Base-by-base conservation (phyloP, 202 grass and related monocot genomes). In the Panicum virgatum region DNA sequence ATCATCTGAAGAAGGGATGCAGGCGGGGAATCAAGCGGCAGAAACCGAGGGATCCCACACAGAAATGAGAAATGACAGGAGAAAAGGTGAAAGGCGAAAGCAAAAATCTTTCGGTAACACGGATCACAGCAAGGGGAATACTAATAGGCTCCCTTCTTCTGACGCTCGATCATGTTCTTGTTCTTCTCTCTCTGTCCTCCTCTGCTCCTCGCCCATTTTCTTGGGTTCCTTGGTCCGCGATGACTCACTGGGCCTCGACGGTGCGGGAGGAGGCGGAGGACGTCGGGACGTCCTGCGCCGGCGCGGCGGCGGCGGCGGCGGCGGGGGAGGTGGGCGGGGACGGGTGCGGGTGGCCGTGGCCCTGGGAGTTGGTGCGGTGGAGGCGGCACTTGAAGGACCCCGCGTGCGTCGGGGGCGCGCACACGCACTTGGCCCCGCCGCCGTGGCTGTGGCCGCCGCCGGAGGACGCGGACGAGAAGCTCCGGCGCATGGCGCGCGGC, bases 361-460 rank as follows among this genome's bases (percentile, higher is more conserved):
- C 56, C 65, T 93, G 87, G 15, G 91, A 85, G 61, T 74, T 85
- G 61, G 87, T 59, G 57, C 91, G 85, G 87, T 97, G 94, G 89
- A 97, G 89, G 39, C 94, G 94, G 78, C 94, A 97, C 87, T 97
- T 97, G 83, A 97, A 94, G 0, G 94, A 92, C 7, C 92, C 86
- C 2, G 89, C 85, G 73, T 94, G 91, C 18, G 94, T 97, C 16
- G 94, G 60, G 51, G 94, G 94, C 1, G 94, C 94, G 54, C 91
- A 94, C 6, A 97, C 89, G 78, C 94, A 97, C 85, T 94, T 94
- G 20, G 12, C 80, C 25, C 67, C 87, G 39, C 77, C 80, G 80
- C 39, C 64, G 63, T 42, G 37, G 10, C 66, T 27, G 27, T 87
- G 73, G 62, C 68, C 78, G 15, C 62, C 61, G 3, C 84, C 50